A percentile compares a stretch with the other conserved stretches of the same genome.
Evolutionary conservation across 352 stramenopile genomes (phyloP).

Genomic region (Ophiocytium majus): DNA sequence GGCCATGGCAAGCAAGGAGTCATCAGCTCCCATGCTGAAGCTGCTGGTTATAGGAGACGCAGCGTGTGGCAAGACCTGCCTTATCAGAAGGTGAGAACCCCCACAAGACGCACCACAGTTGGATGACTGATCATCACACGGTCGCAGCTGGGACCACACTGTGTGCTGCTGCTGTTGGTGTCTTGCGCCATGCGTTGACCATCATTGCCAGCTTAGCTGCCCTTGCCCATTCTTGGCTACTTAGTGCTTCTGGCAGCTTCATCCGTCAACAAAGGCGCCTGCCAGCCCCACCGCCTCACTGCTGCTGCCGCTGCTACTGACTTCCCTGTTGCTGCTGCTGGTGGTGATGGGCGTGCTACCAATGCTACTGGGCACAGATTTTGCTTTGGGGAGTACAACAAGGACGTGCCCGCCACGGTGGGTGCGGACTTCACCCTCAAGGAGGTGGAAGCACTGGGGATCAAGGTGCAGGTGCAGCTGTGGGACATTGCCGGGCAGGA

Average conservation of each 20-base stretch:
- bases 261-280: background rate
- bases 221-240: too few relatives aligned
- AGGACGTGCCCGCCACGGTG: constrained; percentile 85
- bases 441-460: constrained; percentile 74
- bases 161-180: background rate
- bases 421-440: constrained; percentile 87
- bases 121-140: background rate
- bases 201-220: too few relatives aligned
- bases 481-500: constrained; percentile 86
- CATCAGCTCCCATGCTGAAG: constrained; percentile 63
- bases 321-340: too few relatives aligned
- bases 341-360: too few relatives aligned
- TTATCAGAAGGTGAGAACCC: constrained; percentile 69
- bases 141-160: background rate
- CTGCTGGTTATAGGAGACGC: constrained; percentile 82
- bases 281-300: background rate
- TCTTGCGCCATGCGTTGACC: too few relatives aligned
- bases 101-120: background rate
- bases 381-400: constrained; percentile 81
- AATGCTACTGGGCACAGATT: constrained; percentile 59
- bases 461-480: constrained; percentile 80
- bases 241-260: too few relatives aligned
- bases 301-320: background rate
- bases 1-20: background rate
- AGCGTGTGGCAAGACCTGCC: constrained; percentile 83